phyloP scores from a whole-genome alignment of 73 alveolate species.

The Paramecium pentaurelia region DNA sequence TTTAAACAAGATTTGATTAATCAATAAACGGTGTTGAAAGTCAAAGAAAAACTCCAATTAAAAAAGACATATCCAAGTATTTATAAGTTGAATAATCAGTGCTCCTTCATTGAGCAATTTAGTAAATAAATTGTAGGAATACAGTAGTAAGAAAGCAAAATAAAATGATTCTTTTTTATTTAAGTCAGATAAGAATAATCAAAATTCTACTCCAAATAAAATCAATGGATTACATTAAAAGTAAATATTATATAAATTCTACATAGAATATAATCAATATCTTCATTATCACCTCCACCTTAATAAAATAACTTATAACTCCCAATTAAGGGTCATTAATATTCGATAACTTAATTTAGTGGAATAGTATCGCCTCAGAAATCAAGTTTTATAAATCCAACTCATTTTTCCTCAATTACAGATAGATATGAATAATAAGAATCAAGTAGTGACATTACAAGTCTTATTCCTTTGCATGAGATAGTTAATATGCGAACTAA shows the following conservation, averaged over 20 bases:
- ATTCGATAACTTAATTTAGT: not conserved
- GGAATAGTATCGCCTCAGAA: not conserved
- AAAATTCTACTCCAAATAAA: constrained; percentile 22
- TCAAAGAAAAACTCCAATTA: not conserved
- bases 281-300: not conserved
- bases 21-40: not conserved
- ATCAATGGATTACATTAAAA: not conserved
- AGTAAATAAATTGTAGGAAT: not conserved
- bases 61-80: not conserved
- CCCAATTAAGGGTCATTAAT: not conserved
- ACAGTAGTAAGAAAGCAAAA: not conserved
- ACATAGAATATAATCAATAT: not conserved
- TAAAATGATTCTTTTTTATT: not conserved
- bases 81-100: not conserved
- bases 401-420: not conserved
- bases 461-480: constrained; percentile 11
- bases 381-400: not conserved
- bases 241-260: not conserved
- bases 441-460: not conserved
- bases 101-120: not conserved
- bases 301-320: not conserved
- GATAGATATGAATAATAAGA: not conserved
- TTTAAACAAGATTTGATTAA: not conserved
- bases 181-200: not conserved
- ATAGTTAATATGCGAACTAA: constrained; percentile 26